These are phyloP conservation scores for Citrullus amarus DNA, from an alignment of 306 rosid genomes.

Conservation along the genomic window DNA sequence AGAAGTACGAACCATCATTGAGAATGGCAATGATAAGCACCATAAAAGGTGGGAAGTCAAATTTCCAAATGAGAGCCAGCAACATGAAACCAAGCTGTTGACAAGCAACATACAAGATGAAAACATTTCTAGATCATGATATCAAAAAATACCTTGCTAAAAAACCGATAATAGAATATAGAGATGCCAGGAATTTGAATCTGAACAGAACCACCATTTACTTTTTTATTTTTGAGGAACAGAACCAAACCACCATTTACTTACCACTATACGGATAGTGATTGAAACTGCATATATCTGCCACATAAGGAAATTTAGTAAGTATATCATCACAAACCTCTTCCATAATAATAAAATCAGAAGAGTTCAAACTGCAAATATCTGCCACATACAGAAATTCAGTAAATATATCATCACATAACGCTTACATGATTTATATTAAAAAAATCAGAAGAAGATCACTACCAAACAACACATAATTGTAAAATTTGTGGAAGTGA, in stretches of 20 bases:
- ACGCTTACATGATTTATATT: not conserved
- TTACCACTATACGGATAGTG: conserved; percentile 97
- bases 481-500: not conserved
- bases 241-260: conserved; percentile 18
- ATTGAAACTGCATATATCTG: conserved; percentile 99
- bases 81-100: conserved; percentile 97
- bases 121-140: conserved; percentile 7
- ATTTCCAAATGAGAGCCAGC: conserved; percentile 89
- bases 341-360: not conserved
- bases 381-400: not conserved
- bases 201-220: not conserved
- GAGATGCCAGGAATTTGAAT: conserved; percentile 15
- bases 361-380: too few species aligned
- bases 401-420: not conserved
- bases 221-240: too few species aligned
- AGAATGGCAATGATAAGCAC: conserved; percentile 95
- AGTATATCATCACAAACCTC: not conserved
- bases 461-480: not conserved
- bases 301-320: not conserved
- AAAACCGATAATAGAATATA: not conserved
- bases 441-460: too few species aligned
- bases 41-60: conserved; percentile 98
- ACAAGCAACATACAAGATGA: conserved; percentile 3
- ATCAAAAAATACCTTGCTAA: not conserved
- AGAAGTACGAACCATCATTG: conserved; percentile 69